These are phyloP conservation scores for Chloromonas sp. DNA, from an alignment of 163 green algal species.

Conservation along the genomic window DNA sequence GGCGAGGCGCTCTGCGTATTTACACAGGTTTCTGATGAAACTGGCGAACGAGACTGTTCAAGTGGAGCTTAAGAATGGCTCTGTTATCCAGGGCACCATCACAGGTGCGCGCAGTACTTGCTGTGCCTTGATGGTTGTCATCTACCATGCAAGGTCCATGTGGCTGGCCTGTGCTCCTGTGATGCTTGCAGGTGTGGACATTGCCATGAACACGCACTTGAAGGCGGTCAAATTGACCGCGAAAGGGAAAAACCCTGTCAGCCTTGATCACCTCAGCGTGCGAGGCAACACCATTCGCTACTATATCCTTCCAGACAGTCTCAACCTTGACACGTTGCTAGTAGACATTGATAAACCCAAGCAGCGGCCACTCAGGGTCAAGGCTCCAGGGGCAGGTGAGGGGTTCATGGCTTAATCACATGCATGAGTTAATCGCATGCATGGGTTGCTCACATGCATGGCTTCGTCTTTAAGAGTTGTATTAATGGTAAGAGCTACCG, in stretches of 20 bases:
- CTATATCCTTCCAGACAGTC: constrained; percentile 93
- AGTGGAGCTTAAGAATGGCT: constrained; percentile 99
- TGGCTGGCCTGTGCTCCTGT: background rate
- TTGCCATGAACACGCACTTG: constrained; percentile 99
- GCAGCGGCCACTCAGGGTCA: constrained; percentile 48
- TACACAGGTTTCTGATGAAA: constrained; percentile 96
- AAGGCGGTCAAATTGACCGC: constrained; percentile 93
- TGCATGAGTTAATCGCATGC: background rate
- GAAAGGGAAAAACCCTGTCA: constrained; percentile 86
- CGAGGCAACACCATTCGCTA: constrained; percentile 85
- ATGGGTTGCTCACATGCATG: background rate
- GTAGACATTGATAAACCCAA: constrained; percentile 95
- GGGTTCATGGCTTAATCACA: background rate
- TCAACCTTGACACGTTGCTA: constrained; percentile 98
- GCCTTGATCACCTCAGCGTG: constrained; percentile 88
- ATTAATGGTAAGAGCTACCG: too few species aligned
- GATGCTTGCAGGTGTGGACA: constrained; percentile 84
- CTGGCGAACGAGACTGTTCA: constrained; percentile 94
- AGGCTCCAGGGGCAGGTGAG: background rate
- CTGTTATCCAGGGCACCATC: constrained; percentile 90
- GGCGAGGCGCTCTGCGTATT: background rate
- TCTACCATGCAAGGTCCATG: background rate
- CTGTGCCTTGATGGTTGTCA: background rate
- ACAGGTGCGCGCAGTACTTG: constrained; percentile 53
- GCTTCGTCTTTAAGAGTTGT: too few species aligned